A percentile compares a stretch with the other conserved stretches of the same genome.
phyloP scores from a whole-genome alignment of 202 grass and related monocot species.

The Panicum hallii region DNA sequence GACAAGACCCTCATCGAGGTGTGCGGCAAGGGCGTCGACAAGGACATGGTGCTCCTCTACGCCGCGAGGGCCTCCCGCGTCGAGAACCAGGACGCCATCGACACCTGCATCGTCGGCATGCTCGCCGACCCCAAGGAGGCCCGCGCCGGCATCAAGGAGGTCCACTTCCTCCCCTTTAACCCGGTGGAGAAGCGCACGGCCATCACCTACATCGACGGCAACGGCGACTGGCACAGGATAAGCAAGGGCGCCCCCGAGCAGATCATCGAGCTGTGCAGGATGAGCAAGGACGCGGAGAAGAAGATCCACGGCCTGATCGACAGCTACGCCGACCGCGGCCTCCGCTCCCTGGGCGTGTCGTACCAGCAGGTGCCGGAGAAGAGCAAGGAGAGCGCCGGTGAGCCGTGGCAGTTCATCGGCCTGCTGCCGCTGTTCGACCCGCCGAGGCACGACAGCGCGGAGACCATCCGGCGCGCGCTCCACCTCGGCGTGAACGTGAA shows the following conservation, averaged over 20 bases:
- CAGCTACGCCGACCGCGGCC: slow-evolving; percentile 64
- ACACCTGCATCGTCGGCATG: slow-evolving; percentile 80
- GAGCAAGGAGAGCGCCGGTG: slow-evolving; percentile 63
- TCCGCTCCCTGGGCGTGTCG: slow-evolving; percentile 68
- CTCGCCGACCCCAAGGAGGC: slow-evolving; percentile 84
- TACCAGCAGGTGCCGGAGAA: slow-evolving; percentile 77
- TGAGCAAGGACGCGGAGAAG: slow-evolving; percentile 54
- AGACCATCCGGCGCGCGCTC: slow-evolving; percentile 73
- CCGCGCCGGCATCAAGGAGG: slow-evolving; percentile 71
- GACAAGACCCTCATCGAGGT: slow-evolving; percentile 68
- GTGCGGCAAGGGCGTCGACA: slow-evolving; percentile 48
- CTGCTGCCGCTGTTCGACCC: slow-evolving; percentile 77
- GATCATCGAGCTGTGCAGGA: slow-evolving; percentile 74
- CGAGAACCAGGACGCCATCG: slow-evolving; percentile 93
- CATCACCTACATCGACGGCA: slow-evolving; percentile 82
- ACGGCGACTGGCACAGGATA: slow-evolving; percentile 68
- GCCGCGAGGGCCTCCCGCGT: slow-evolving; percentile 78
- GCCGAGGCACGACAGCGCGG: slow-evolving; percentile 70
- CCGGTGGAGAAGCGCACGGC: slow-evolving; percentile 93
- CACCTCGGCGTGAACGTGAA: slow-evolving; percentile 86
- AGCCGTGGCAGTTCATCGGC: slow-evolving; percentile 81
- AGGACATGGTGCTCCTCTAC: slow-evolving; percentile 61
- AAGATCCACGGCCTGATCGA: slow-evolving; percentile 62
- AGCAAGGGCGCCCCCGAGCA: slow-evolving; percentile 91
- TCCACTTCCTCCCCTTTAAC: slow-evolving; percentile 95